Conservation (phyloP, 164 flowering plant genomes). For the Protea cynaroides region DNA sequence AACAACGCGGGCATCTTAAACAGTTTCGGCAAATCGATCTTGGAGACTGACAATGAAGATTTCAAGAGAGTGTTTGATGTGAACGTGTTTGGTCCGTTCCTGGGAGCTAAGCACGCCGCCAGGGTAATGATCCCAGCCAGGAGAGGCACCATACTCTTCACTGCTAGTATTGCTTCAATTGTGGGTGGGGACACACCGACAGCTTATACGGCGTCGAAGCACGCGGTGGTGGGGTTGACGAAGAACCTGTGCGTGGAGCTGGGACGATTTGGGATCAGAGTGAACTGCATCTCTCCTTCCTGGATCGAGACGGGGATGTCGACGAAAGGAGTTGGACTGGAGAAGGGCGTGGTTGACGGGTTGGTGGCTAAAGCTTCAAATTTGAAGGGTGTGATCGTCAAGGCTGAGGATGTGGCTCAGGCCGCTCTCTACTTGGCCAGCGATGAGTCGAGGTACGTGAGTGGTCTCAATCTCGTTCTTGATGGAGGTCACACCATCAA, state of each 20-base stretch:
- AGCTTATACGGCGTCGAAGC: slow-evolving; percentile 23
- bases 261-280: slow-evolving; percentile 19
- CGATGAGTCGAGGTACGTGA: slow-evolving; percentile 34
- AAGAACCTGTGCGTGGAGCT: slow-evolving; percentile 18
- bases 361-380: background rate
- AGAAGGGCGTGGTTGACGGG: no score
- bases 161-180: slow-evolving; percentile 15
- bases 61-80: slow-evolving; percentile 10
- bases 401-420: slow-evolving; percentile 22
- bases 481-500: slow-evolving; percentile 30
- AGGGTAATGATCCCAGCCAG: slow-evolving; percentile 30
- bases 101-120: slow-evolving; percentile 41
- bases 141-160: slow-evolving; percentile 29
- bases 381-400: slow-evolving; percentile 12
- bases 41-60: slow-evolving; percentile 1
- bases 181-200: background rate
- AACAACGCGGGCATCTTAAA: slow-evolving; percentile 23
- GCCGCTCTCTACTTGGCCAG: slow-evolving; percentile 26
- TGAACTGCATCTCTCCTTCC: slow-evolving; percentile 21
- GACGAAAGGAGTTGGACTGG: no score
- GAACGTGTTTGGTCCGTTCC: slow-evolving; percentile 15
- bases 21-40: background rate
- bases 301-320: background rate
- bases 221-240: slow-evolving; percentile 30
- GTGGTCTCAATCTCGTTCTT: slow-evolving; percentile 29